Percentiles rank a stretch among this genome's conserved stretches.
These are phyloP conservation scores for Trichosporon inkin DNA, from an alignment of 1,284 basidiomycete species.

Conservation along the genomic window DNA sequence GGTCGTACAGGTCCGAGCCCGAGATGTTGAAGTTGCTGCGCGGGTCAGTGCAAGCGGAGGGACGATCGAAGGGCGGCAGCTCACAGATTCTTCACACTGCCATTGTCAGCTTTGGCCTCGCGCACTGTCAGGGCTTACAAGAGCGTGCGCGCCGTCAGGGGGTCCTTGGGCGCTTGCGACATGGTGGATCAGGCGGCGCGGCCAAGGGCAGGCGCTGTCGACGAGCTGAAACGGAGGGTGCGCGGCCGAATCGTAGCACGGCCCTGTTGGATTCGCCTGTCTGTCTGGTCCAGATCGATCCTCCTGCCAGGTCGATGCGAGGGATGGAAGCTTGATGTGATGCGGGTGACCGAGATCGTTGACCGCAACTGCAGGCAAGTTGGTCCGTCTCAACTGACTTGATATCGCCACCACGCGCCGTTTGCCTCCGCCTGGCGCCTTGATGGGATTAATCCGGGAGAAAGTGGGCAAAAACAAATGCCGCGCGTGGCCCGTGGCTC, in stretches of 20 bases:
- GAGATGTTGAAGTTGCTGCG: slow-evolving; percentile 77
- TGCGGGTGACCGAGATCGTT: too few species aligned
- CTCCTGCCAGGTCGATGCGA: too few species aligned
- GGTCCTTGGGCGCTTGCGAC: slow-evolving; percentile 33
- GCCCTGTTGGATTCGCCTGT: too few species aligned
- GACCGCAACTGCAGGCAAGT: too few species aligned
- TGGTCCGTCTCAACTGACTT: too few species aligned
- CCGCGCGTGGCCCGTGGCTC: not conserved
- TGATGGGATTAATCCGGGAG: slow-evolving; percentile 8
- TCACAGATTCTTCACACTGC: slow-evolving; percentile 49
- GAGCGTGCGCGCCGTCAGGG: slow-evolving; percentile 42
- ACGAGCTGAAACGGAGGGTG: not conserved
- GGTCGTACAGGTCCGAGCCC: slow-evolving; percentile 90
- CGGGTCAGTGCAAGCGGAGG: not conserved
- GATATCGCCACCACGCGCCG: too few species aligned
- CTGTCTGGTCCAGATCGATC: too few species aligned
- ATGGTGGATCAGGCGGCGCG: slow-evolving; percentile 17
- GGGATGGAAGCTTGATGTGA: too few species aligned
- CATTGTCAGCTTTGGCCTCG: slow-evolving; percentile 12
- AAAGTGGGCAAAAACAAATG: not conserved
- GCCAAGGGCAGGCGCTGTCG: not conserved
- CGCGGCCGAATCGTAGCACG: not conserved
- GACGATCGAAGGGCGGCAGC: slow-evolving; percentile 7
- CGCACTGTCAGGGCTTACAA: slow-evolving; percentile 37
- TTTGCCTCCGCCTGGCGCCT: not conserved